Evolutionary conservation across 805 yeast genomes (phyloP).

Genomic region (Komagataella pseudopastoris): DNA sequence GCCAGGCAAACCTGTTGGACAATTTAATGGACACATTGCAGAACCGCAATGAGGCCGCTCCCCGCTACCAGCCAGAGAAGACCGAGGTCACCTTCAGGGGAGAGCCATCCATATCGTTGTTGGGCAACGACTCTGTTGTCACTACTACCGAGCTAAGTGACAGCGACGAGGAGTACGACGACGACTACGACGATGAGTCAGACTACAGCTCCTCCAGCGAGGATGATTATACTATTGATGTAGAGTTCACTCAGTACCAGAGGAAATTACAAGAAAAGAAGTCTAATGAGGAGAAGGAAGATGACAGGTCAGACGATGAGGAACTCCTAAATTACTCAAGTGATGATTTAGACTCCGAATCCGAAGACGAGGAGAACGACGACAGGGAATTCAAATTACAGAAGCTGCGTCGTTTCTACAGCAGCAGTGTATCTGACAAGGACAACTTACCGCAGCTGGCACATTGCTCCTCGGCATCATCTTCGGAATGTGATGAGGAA

Average conservation of each 20-base stretch:
- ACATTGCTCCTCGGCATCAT: constrained; percentile 1
- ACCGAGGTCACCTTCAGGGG: constrained; percentile 1
- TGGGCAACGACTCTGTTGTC: constrained; percentile 9
- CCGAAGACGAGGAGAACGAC: constrained; percentile 1
- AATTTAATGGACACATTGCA: constrained; percentile 39
- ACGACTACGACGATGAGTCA: constrained; percentile 5
- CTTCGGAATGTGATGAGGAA: constrained; percentile 1
- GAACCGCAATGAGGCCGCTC: constrained; percentile 6
- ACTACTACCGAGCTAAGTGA: constrained; percentile 21
- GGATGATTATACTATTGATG: constrained; percentile 10
- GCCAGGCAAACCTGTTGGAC: constrained; percentile 63
- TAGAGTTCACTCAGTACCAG: constrained; percentile 8
- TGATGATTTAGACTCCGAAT: constrained; percentile 3
- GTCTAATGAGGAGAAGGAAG: constrained; percentile 7
- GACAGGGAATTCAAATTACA: background rate
- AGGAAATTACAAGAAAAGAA: background rate
- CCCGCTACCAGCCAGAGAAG: constrained; percentile 2
- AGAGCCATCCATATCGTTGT: constrained; percentile 7
- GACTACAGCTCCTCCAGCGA: constrained; percentile 19
- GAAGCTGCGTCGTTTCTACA: background rate
- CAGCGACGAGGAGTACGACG: constrained; percentile 13
- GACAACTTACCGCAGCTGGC: constrained; percentile 1
- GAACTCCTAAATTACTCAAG: constrained; percentile 5
- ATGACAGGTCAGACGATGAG: constrained; percentile 7
- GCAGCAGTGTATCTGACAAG: background rate